Percentiles rank a stretch among this genome's conserved stretches.
Conservation (phyloP, 2,329 filamentous ascomycete species). For the Diaporthe longicolla region DNA sequence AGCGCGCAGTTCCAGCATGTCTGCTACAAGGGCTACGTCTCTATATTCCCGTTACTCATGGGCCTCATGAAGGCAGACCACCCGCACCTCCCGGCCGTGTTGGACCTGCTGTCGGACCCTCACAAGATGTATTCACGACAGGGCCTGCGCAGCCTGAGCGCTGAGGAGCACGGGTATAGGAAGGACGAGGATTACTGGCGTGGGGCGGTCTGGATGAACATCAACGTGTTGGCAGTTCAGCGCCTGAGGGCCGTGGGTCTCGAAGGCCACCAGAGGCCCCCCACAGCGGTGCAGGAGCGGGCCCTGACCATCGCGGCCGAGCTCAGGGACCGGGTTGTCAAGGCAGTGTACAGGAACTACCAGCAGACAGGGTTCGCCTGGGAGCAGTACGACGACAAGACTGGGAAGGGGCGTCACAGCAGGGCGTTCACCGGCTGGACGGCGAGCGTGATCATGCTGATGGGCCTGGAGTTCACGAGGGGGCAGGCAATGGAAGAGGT, state of each 20-base stretch:
- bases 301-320: conserved; percentile 43
- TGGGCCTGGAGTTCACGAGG: conserved; percentile 56
- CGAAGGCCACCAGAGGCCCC: conserved; percentile 11
- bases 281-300: conserved; percentile 16
- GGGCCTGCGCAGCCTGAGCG: conserved; percentile 45
- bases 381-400: conserved; percentile 80
- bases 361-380: conserved; percentile 77
- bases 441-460: conserved; percentile 79
- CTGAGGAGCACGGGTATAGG: conserved; percentile 41
- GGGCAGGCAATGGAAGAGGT: conserved; percentile 24
- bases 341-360: conserved; percentile 63
- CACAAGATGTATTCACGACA: conserved; percentile 41
- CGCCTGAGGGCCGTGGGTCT: conserved; percentile 60
- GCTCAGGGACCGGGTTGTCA: conserved; percentile 42
- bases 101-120: conserved; percentile 43
- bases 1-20: conserved; percentile 45
- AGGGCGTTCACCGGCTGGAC: conserved; percentile 83
- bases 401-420: conserved; percentile 75
- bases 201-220: conserved; percentile 45
- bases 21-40: conserved; percentile 45
- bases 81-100: conserved; percentile 41
- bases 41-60: conserved; percentile 44
- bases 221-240: conserved; percentile 65
- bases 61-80: conserved; percentile 44
- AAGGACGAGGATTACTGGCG: conserved; percentile 46